These are phyloP conservation scores for Sporothrix pseudoabietina DNA, from an alignment of 2,329 filamentous ascomycete genomes.

Conservation along the genomic window DNA sequence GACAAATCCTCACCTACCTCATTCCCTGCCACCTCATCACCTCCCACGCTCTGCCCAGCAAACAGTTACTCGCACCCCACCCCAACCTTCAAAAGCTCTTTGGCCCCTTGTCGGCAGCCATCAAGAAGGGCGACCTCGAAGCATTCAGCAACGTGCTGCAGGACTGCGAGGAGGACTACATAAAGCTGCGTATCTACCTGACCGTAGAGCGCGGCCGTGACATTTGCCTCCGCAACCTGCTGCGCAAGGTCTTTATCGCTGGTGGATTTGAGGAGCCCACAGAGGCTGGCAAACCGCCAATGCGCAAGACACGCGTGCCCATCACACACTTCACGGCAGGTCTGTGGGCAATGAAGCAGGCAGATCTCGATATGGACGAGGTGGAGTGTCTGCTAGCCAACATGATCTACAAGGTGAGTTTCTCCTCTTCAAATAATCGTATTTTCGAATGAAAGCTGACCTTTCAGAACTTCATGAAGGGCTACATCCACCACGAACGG, in stretches of 20 bases:
- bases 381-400: conserved; percentile 94
- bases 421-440: not conserved
- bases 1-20: conserved; percentile 89
- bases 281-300: conserved; percentile 62
- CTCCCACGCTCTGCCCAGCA: conserved; percentile 78
- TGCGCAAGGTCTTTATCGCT: conserved; percentile 85
- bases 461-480: conserved; percentile 85
- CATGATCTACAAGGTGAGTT: conserved; percentile 90
- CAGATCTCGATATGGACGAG: conserved; percentile 80
- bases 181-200: conserved; percentile 89
- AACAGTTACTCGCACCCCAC: conserved; percentile 69
- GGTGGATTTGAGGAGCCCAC: conserved; percentile 80
- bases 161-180: conserved; percentile 86
- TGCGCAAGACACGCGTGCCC: conserved; percentile 75
- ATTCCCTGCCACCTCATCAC: conserved; percentile 92
- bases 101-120: conserved; percentile 73
- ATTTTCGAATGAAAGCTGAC: too few species aligned
- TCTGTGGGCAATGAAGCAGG: conserved; percentile 70
- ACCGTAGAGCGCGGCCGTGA: conserved; percentile 91
- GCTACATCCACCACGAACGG: conserved; percentile 90
- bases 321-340: conserved; percentile 84
- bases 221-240: conserved; percentile 85
- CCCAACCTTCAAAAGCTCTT: conserved; percentile 78
- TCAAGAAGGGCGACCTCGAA: conserved; percentile 78
- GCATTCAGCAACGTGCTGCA: conserved; percentile 82